Base-by-base conservation (phyloP, 164 flowering plant species). In the Magnolia sinica region DNA sequence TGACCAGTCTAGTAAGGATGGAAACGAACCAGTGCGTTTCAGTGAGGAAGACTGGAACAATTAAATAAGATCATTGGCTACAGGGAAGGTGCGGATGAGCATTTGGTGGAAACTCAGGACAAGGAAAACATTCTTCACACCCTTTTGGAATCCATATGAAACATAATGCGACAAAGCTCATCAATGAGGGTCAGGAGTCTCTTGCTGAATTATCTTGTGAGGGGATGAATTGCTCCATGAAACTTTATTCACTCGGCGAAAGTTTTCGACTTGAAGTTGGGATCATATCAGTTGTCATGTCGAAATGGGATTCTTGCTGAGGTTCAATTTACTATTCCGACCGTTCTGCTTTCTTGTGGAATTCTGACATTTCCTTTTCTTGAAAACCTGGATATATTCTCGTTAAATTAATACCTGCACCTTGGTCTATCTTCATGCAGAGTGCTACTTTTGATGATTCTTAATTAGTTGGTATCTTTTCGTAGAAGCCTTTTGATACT, bases 161-260 rank as follows among this genome's bases (percentile, higher is more conserved):
- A 76, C 97, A 83, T 78, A 94, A 94, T 91, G 99, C 98, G 74
- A 85, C 99, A 71, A 94, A 88, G 84, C 97, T 96, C 78, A 78
- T 84, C 50, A 80, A 78, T 79, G 91, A 85, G 72, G 82, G 74
- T 64, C 76, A 81, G 73, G 83, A 84, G n/a, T 87, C 85, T 77
- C 86, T 96, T 73, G 96, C 97, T 81, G 99, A 91, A 78, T 83
- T 96, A 79, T 94, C 99, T 67, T 96, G 97, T 85, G 91, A 96
- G 79, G 86, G 79, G 73, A 86, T 94, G 70, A 87, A 86, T 78
- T 96, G 97, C 85, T 87, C 83, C 49, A 66, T 91, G 68, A 88
- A 86, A 77, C 89, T 96, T 73, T 92, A 91, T 84, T 79, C 91
- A 75, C 98, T 27, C 91, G 85, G 78, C 98, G 51, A 94, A 96